Base-by-base conservation (phyloP, 78 protist species). In the Dictyostelium purpureum region DNA sequence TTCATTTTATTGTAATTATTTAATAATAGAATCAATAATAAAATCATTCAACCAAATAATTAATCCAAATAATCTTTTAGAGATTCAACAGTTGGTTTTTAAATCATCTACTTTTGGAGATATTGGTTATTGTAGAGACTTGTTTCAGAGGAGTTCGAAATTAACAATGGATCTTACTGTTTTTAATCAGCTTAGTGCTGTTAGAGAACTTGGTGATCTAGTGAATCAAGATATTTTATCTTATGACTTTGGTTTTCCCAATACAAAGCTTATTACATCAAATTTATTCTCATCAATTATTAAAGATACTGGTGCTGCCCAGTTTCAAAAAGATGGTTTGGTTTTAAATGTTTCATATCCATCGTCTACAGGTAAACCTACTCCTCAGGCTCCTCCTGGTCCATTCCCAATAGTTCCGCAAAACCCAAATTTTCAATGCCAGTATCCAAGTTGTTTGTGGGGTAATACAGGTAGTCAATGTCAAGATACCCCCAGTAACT, bases 81-180 rank as follows among this genome's bases (percentile, higher is more conserved):
- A 6, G 1, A 19, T 24, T 24, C 65, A 56, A 56, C 19, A 18
- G n/a, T 24, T 49, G 54, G 31, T 7, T 3, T 10, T 14, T 47
- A 10, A 47, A 3, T 47, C 12, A 56, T 56, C 40, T 38, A 35
- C 28, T 40, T 40, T 38, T 42, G 56, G 45, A 21, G 76, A 69
- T 69, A 40, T 69, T 19, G 54, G 51, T n/a, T 69, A 21, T n/a
- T 69, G 76, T 69, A 69, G 76, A 40, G 47, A 69, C 33, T 24
- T 69, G 3, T 21, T 69, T 9, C 16, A 38, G 40, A 69, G 16
- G 52, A 42, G n/a, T n/a, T 16, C 24, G 1, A 31, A 33, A 40
- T 21, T n/a, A n/a, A 69, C 52, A 69, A 38, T 69, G 26, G 76
- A 69, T 5, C 33, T 69, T n/a, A 69, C 47, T 21, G 40, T 69